A percentile compares a stretch with the other conserved stretches of the same genome.
Conservation (phyloP, 225 moss, liverwort and hornwort species). For the Anthoceros angustus region DNA sequence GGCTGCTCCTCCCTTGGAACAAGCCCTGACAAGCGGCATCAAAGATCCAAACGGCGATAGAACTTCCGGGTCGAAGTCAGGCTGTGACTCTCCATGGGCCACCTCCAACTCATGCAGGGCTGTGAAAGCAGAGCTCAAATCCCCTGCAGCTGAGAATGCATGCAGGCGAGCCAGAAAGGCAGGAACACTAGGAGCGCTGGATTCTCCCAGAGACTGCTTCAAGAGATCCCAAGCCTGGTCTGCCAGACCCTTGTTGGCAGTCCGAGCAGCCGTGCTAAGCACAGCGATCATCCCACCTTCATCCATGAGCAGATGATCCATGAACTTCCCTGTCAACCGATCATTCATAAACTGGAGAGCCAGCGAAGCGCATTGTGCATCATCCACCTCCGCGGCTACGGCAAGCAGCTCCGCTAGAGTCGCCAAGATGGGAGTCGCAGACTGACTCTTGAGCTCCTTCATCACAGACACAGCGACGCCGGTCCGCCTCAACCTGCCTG, state of each 20-base stretch:
- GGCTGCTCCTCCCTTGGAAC: constrained; percentile 43
- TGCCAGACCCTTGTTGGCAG: constrained; percentile 32
- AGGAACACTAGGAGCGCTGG: constrained; percentile 26
- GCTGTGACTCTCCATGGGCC: constrained; percentile 23
- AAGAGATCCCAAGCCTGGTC: constrained; percentile 54
- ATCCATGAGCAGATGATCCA: constrained; percentile 40
- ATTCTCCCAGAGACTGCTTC: constrained; percentile 22
- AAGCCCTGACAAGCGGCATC: constrained; percentile 52
- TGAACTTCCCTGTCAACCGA: constrained; percentile 13
- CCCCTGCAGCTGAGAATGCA: constrained; percentile 47
- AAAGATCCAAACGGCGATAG: constrained; percentile 71
- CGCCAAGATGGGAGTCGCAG: constrained; percentile 33
- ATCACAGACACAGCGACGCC: constrained; percentile 39
- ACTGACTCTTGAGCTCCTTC: constrained; percentile 63
- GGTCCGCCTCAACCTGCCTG: constrained; percentile 35
- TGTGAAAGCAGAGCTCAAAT: constrained; percentile 43
- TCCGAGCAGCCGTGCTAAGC: constrained; percentile 58
- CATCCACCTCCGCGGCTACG: constrained; percentile 54
- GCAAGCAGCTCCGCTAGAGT: constrained; percentile 45
- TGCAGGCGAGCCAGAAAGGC: constrained; percentile 58
- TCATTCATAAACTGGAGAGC: constrained; percentile 32
- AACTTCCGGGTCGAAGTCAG: constrained; percentile 37
- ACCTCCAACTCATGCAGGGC: constrained; percentile 48
- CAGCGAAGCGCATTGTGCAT: constrained; percentile 43
- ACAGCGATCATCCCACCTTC: constrained; percentile 62